phyloP scores from a whole-genome alignment of 805 yeast species.

The Jamesozyma jinghongensis region DNA sequence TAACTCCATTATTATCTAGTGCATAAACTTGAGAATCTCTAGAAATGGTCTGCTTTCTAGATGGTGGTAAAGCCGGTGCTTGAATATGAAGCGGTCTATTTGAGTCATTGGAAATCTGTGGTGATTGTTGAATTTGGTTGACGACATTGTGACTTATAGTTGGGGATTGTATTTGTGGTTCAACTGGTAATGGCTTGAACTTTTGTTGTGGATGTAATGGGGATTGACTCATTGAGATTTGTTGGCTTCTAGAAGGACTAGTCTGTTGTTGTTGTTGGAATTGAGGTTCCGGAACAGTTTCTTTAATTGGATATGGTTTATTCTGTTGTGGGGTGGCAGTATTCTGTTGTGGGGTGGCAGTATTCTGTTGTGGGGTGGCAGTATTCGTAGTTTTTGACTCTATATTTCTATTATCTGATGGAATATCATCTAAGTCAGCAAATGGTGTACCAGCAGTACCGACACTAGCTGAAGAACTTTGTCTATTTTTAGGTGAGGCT shows the following conservation, averaged over 20 bases:
- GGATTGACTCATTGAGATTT: constrained; percentile 24
- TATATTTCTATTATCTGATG: too few relatives aligned
- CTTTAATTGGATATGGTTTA: too few relatives aligned
- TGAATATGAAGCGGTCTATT: constrained; percentile 24
- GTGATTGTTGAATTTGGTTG: not conserved
- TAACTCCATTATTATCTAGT: not conserved
- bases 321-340: too few relatives aligned
- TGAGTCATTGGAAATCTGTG: not conserved
- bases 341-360: too few relatives aligned
- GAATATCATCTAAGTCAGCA: constrained; percentile 1
- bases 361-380: too few relatives aligned
- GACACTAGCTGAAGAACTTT: not conserved
- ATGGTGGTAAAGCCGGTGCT: constrained; percentile 51
- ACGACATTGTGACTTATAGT: not conserved
- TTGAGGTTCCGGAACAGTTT: too few relatives aligned
- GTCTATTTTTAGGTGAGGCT: not conserved
- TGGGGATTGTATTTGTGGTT: constrained; percentile 11
- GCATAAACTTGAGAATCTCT: constrained; percentile 1
- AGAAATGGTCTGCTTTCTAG: constrained; percentile 34
- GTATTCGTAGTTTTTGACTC: too few relatives aligned
- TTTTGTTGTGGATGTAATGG: constrained; percentile 32
- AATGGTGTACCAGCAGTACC: not conserved
- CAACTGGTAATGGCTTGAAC: constrained; percentile 14
- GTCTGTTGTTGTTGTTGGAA: not conserved
- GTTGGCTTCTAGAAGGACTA: not conserved